A percentile compares a stretch with the other conserved stretches of the same genome.
Conservation (phyloP, 148 eudicot genomes). For the Chenopodium quinoa region DNA sequence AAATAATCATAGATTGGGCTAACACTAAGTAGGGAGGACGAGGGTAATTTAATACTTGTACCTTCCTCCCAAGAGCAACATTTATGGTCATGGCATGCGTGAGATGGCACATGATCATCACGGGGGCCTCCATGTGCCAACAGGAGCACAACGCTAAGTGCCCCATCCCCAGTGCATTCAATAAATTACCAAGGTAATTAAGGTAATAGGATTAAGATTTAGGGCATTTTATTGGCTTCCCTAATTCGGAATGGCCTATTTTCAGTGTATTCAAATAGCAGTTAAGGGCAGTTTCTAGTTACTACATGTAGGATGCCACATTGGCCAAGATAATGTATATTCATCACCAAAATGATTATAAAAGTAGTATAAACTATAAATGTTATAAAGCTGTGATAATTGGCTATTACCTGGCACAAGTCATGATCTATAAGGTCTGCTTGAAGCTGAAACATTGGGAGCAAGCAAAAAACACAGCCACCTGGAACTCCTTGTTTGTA, state of each 20-base stretch:
- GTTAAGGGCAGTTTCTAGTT: constrained; percentile 10
- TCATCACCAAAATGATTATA: too few species aligned
- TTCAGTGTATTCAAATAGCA: not conserved
- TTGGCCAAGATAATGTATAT: not conserved
- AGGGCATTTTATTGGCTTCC: not conserved
- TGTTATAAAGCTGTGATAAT: not conserved
- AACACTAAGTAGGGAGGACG: not conserved
- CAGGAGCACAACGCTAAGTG: not conserved
- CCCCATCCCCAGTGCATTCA: not conserved
- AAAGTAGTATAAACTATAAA: not conserved
- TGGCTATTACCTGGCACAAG: constrained; percentile 25
- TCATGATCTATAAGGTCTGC: constrained; percentile 13
- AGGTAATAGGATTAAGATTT: too few species aligned
- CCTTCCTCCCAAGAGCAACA: not conserved
- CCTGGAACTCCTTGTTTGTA: constrained; percentile 29
- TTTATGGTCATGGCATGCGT: too few species aligned
- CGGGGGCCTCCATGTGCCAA: not conserved
- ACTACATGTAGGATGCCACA: constrained; percentile 7
- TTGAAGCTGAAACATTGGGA: constrained; percentile 22
- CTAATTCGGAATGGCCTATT: not conserved
- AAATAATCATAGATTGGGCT: not conserved
- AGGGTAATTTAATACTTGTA: not conserved
- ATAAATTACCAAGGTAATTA: not conserved
- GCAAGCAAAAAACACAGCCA: constrained; percentile 27
- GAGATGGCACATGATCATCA: not conserved